Conservation (phyloP, 306 rosid species). For the Quercus berberidifolia region DNA sequence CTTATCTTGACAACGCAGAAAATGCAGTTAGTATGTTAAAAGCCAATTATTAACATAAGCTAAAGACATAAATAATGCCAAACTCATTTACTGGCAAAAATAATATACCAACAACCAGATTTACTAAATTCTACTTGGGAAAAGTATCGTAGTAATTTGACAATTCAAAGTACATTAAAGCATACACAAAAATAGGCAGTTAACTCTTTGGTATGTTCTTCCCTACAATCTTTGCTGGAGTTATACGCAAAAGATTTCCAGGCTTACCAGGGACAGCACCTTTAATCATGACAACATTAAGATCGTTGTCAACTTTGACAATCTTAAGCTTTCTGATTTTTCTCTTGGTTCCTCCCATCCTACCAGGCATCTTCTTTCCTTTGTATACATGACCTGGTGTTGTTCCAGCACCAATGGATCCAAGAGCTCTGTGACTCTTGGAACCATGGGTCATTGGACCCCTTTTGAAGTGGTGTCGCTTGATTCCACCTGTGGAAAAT, state of each 20-base stretch:
- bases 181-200: neutral
- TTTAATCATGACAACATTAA: conserved; percentile 83
- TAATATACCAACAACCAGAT: neutral
- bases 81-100: no score
- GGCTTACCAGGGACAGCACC: conserved; percentile 99
- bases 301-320: conserved; percentile 82
- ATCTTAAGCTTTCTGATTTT: conserved; percentile 93
- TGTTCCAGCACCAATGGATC: conserved; percentile 96
- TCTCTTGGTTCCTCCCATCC: conserved; percentile 93
- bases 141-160: neutral
- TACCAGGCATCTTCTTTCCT: conserved; percentile 99
- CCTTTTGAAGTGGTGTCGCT: conserved; percentile 78
- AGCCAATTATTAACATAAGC: no score
- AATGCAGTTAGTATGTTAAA: no score
- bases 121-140: neutral
- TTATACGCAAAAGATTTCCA: conserved; percentile 80
- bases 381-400: conserved; percentile 85
- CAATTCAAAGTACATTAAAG: conserved; percentile 2
- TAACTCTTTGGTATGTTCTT: conserved; percentile 85
- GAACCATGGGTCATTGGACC: conserved; percentile 95
- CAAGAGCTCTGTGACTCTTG: conserved; percentile 87
- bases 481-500: conserved; percentile 66
- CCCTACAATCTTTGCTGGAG: conserved; percentile 97
- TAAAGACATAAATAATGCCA: no score
- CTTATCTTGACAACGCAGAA: no score